A percentile compares a stretch with the other conserved stretches of the same genome.
Evolutionary conservation across 2,329 filamentous ascomycete species (phyloP).

Genomic region (Hypomyces perniciosus): DNA sequence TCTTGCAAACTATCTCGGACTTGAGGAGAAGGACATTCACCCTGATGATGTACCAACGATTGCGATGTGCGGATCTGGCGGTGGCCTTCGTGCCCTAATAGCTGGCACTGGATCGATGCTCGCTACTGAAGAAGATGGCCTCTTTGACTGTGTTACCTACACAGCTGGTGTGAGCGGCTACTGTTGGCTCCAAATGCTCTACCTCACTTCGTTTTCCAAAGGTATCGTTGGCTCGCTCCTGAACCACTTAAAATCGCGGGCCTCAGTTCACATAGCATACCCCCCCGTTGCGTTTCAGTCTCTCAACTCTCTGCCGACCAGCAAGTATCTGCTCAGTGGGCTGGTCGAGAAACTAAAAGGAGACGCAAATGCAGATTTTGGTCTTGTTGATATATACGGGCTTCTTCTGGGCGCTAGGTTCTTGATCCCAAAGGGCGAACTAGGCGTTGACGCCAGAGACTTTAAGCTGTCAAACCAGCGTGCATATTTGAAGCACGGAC

Average conservation of each 20-base stretch:
- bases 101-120: conserved; percentile 84
- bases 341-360: conserved; percentile 89
- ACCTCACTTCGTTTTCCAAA: conserved; percentile 64
- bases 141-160: conserved; percentile 93
- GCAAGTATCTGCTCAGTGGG: conserved; percentile 82
- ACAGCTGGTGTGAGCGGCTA: conserved; percentile 93
- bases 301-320: conserved; percentile 83
- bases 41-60: conserved; percentile 90
- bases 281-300: conserved; percentile 77
- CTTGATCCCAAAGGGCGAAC: conserved; percentile 75
- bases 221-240: conserved; percentile 65
- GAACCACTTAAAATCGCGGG: conserved; percentile 77
- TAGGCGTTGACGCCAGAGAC: conserved; percentile 65
- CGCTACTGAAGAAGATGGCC: conserved; percentile 74
- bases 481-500: conserved; percentile 67
- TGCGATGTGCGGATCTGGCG: conserved; percentile 90
- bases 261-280: conserved; percentile 87
- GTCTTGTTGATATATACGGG: conserved; percentile 90
- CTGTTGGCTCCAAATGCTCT: conserved; percentile 90
- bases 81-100: conserved; percentile 82
- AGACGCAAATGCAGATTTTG: conserved; percentile 64
- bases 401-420: conserved; percentile 77
- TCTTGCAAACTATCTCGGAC: conserved; percentile 72
- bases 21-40: conserved; percentile 76
- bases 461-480: conserved; percentile 89